Conservation (phyloP, 352 stramenopile genomes). For the Pythium utonaiense region DNA sequence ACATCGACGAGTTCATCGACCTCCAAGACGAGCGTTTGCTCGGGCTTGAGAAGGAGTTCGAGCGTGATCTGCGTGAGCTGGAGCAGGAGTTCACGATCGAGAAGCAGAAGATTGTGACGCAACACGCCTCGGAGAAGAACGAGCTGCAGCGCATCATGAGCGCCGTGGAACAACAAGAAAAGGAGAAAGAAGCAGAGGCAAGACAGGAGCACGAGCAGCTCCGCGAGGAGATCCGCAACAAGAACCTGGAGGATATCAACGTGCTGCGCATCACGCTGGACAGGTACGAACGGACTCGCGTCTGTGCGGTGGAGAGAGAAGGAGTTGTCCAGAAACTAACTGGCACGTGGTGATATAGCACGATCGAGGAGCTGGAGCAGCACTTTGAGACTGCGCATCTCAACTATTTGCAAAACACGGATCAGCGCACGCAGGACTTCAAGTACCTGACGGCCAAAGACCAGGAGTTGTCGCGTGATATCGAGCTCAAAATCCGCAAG, state of each 20-base stretch:
- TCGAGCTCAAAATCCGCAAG: slow-evolving; percentile 92
- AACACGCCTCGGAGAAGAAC: slow-evolving; percentile 65
- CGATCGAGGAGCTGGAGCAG: slow-evolving; percentile 93
- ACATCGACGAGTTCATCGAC: slow-evolving; percentile 91
- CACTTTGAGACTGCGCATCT: slow-evolving; percentile 92
- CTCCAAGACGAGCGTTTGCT: slow-evolving; percentile 87
- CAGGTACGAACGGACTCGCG: too few relatives aligned
- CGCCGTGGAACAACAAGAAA: slow-evolving; percentile 82
- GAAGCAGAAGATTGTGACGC: slow-evolving; percentile 69
- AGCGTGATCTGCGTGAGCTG: slow-evolving; percentile 78
- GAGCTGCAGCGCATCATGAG: slow-evolving; percentile 86
- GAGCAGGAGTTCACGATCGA: slow-evolving; percentile 86
- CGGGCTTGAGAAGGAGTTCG: slow-evolving; percentile 89
- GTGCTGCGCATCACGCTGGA: slow-evolving; percentile 91
- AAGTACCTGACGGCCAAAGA: slow-evolving; percentile 93
- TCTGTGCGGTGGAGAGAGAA: too few relatives aligned
- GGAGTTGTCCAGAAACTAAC: too few relatives aligned
- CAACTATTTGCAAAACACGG: slow-evolving; percentile 92
- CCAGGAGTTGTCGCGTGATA: slow-evolving; percentile 89
- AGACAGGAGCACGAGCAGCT: slow-evolving; percentile 86
- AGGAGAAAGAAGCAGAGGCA: slow-evolving; percentile 71
- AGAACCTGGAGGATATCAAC: slow-evolving; percentile 95
- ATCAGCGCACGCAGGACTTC: slow-evolving; percentile 92
- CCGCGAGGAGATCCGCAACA: slow-evolving; percentile 92
- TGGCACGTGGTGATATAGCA: slow-evolving; percentile 18